Evolutionary conservation across 2,329 filamentous ascomycete species (phyloP).

Genomic region (Fusarium domesticum): DNA sequence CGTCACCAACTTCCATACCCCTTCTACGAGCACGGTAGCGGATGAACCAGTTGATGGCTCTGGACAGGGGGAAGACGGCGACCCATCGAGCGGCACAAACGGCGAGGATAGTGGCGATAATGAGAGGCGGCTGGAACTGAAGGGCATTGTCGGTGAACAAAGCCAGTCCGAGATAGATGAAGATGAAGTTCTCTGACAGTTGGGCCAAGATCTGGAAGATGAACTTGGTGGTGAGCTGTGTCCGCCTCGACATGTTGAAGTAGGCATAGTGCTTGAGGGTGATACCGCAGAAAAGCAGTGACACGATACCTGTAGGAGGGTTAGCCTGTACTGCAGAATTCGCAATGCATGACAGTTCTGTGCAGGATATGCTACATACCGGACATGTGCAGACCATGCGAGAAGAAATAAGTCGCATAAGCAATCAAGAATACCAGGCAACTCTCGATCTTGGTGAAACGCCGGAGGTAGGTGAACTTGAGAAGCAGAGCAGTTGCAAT

Average conservation of each 20-base stretch:
- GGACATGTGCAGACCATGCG: slow-evolving; percentile 92
- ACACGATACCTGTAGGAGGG: slow-evolving; percentile 76
- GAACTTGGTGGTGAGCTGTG: slow-evolving; percentile 96
- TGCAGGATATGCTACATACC: slow-evolving; percentile 57
- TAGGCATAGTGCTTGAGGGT: slow-evolving; percentile 99
- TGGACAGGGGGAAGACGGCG: slow-evolving; percentile 89
- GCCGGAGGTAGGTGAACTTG: slow-evolving; percentile 90
- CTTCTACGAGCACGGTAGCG: slow-evolving; percentile 76
- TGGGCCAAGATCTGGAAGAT: slow-evolving; percentile 93
- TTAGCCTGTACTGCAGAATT: slow-evolving; percentile 9
- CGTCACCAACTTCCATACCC: slow-evolving; percentile 73
- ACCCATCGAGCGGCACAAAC: slow-evolving; percentile 92
- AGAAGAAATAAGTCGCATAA: slow-evolving; percentile 97
- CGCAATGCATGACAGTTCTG: too few species aligned
- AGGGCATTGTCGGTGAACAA: slow-evolving; percentile 88
- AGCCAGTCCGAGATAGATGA: slow-evolving; percentile 94
- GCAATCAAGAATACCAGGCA: slow-evolving; percentile 91
- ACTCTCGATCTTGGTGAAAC: slow-evolving; percentile 95
- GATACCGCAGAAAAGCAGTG: slow-evolving; percentile 94
- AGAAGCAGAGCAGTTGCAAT: slow-evolving; percentile 82
- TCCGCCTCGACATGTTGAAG: slow-evolving; percentile 98
- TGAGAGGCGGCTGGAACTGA: slow-evolving; percentile 90
- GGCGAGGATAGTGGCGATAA: slow-evolving; percentile 85
- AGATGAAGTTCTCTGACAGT: slow-evolving; percentile 98
- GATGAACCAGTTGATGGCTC: slow-evolving; percentile 87